Percentiles rank a stretch among this genome's conserved stretches.
Conservation (phyloP, 148 eudicot species). For the Arbutus unedo region DNA sequence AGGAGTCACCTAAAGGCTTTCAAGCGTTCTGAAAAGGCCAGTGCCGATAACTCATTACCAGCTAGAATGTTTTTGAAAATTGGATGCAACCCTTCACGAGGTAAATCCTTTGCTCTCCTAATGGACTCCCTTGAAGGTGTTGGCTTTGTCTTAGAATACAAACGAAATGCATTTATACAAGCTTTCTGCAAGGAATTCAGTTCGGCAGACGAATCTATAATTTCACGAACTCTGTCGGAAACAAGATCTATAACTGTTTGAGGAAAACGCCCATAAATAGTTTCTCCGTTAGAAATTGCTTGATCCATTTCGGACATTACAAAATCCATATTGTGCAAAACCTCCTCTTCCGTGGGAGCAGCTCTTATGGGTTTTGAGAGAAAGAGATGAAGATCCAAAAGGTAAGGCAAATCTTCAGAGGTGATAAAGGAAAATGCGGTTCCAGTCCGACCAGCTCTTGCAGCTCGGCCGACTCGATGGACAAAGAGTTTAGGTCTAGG, state of each 20-base stretch:
- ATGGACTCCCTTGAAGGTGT: conserved; percentile 81
- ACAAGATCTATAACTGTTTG: conserved; percentile 79
- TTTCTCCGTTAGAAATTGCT: conserved; percentile 73
- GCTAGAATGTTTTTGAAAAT: conserved; percentile 56
- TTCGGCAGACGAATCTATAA: conserved; percentile 70
- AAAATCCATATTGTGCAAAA: conserved; percentile 54
- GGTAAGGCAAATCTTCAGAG: conserved; percentile 69
- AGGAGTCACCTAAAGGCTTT: conserved; percentile 69
- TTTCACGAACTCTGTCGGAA: conserved; percentile 77
- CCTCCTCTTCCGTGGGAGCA: conserved; percentile 90
- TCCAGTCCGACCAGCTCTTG: conserved; percentile 92
- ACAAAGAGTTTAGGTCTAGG: conserved; percentile 89
- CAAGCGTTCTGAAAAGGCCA: conserved; percentile 84
- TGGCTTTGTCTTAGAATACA: conserved; percentile 69
- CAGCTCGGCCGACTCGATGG: conserved; percentile 94
- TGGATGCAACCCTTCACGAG: conserved; percentile 93
- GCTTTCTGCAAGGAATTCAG: conserved; percentile 54
- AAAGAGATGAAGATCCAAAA: conserved; percentile 94
- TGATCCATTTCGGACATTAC: conserved; percentile 55
- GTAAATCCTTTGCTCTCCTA: conserved; percentile 67
- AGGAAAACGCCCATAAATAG: conserved; percentile 87
- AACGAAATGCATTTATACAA: conserved; percentile 55
- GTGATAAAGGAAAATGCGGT: conserved; percentile 89
- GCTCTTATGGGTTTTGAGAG: conserved; percentile 82
- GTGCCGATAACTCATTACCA: conserved; percentile 70